phyloP scores from a whole-genome alignment of 257 asterid genomes.

The Nicotiana knightiana region DNA sequence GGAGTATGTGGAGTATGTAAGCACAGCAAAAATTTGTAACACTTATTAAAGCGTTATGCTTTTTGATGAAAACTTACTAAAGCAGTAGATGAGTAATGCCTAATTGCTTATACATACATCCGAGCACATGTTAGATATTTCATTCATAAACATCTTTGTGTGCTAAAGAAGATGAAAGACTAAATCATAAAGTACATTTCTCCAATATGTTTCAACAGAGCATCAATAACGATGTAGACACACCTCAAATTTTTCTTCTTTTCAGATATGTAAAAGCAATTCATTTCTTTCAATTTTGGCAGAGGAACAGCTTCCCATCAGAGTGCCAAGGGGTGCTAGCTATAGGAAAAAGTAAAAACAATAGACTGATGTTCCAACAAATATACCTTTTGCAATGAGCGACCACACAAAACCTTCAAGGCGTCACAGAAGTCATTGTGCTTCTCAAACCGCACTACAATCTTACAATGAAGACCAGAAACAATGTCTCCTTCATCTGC shows the following conservation, averaged over 20 bases:
- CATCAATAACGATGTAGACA: neutral
- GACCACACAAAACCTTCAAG: slow-evolving; percentile 74
- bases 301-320: neutral
- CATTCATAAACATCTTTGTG: neutral
- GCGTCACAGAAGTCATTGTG: slow-evolving; percentile 65
- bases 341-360: neutral
- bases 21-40: neutral
- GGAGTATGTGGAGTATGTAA: neutral
- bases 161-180: neutral
- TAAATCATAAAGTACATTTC: neutral
- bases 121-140: neutral
- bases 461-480: slow-evolving; percentile 87
- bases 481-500: slow-evolving; percentile 57
- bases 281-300: neutral
- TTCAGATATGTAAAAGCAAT: neutral
- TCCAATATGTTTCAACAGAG: neutral
- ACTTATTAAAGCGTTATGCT: neutral
- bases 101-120: neutral
- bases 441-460: slow-evolving; percentile 71
- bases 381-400: slow-evolving; percentile 75
- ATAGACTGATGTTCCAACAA: neutral
- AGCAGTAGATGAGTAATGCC: neutral
- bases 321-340: neutral
- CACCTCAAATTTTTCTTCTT: neutral
- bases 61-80: neutral